Conservation (phyloP, 2,329 filamentous ascomycete genomes). For the Botryotinia convoluta region DNA sequence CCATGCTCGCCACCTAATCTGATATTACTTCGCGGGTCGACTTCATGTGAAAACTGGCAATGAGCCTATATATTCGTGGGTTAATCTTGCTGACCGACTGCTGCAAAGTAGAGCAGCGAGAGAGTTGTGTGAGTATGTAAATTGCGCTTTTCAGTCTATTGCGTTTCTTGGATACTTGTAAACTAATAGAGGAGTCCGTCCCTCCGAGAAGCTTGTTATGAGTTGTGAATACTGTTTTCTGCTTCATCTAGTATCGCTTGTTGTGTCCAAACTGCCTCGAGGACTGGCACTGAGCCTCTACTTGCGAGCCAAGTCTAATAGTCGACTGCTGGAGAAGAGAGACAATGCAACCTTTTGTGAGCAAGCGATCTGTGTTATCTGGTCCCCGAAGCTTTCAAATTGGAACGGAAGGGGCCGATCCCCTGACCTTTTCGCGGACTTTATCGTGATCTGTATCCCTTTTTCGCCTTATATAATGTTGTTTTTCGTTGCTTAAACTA, state of each 20-base stretch:
- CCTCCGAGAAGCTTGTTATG: rapidly evolving
- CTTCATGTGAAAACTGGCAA: background rate
- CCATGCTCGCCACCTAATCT: background rate
- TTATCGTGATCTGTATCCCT: background rate
- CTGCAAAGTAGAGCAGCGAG: background rate
- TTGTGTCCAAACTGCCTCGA: background rate
- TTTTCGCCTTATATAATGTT: background rate
- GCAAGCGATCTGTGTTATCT: background rate
- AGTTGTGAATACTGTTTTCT: background rate
- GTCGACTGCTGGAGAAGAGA: background rate
- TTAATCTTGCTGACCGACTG: background rate
- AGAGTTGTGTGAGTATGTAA: background rate
- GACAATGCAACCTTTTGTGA: background rate
- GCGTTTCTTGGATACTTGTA: background rate
- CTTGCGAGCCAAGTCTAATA: rapidly evolving
- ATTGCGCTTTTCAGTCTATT: background rate
- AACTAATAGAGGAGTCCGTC: background rate
- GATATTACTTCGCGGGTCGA: background rate
- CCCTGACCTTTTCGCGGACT: background rate
- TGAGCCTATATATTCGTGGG: background rate
- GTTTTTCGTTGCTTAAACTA: background rate
- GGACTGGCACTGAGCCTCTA: background rate
- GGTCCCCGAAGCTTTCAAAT: background rate
- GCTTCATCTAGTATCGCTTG: background rate
- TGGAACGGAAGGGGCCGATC: background rate